Evolutionary conservation across 768 basidiomycete genomes (phyloP).

Genomic region (Auricularia heimuer): DNA sequence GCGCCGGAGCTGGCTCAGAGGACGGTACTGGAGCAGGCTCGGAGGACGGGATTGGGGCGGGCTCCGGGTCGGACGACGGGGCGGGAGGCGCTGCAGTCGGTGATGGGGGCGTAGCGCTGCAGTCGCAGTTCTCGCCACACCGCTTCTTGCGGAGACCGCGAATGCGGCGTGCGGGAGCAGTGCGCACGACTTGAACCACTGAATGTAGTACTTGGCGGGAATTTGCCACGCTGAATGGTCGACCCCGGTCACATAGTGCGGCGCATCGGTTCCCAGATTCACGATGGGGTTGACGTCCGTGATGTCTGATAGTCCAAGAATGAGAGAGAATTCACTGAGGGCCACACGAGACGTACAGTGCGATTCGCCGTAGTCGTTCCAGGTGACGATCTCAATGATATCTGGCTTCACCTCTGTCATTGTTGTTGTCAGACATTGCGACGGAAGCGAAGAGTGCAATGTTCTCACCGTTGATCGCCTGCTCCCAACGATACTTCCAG

Average conservation of each 20-base stretch:
- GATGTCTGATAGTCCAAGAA: not conserved
- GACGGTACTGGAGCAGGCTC: not conserved
- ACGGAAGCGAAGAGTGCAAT: not conserved
- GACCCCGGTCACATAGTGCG: slow-evolving; percentile 4
- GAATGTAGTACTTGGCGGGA: slow-evolving; percentile 5
- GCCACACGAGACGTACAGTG: slow-evolving; percentile 1
- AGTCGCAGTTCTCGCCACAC: not conserved
- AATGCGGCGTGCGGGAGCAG: not conserved
- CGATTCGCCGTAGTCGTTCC: slow-evolving; percentile 4
- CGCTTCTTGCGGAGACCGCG: not conserved
- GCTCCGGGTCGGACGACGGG: not conserved
- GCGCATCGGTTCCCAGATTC: not conserved
- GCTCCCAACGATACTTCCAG: slow-evolving; percentile 8
- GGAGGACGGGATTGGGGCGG: not conserved
- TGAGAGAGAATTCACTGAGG: not conserved
- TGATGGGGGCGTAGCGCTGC: not conserved
- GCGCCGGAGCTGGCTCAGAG: not conserved
- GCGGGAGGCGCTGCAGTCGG: not conserved
- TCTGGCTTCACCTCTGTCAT: slow-evolving; percentile 5
- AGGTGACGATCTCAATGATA: slow-evolving; percentile 8
- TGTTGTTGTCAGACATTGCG: too few relatives aligned
- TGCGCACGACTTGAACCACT: slow-evolving; percentile 1
- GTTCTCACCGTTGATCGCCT: not conserved
- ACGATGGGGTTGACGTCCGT: slow-evolving; percentile 3
- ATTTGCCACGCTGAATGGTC: slow-evolving; percentile 4